Percentiles rank a stretch among this genome's conserved stretches.
Evolutionary conservation across 805 yeast species (phyloP).

Genomic region (Jamesozyma lodderae): DNA sequence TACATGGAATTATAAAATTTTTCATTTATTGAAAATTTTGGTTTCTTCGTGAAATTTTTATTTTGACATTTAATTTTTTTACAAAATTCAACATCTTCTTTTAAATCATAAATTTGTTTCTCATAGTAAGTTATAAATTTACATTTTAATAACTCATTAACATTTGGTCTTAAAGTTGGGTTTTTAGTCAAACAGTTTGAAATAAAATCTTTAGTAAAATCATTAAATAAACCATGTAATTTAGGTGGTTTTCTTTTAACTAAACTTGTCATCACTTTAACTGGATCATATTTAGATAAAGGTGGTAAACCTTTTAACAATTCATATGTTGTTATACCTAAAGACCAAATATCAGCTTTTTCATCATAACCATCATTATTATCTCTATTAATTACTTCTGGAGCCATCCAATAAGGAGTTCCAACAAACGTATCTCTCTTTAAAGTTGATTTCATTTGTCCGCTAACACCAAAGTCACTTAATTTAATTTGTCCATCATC

Average conservation of each 20-base stretch:
- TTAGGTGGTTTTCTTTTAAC: constrained; percentile 31
- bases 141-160: constrained; percentile 41
- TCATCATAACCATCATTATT: constrained; percentile 55
- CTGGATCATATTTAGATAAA: constrained; percentile 58
- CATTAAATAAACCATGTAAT: constrained; percentile 25
- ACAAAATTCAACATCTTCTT: constrained; percentile 33
- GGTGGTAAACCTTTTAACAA: constrained; percentile 80
- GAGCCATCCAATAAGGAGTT: constrained; percentile 98
- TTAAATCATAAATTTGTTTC: constrained; percentile 31
- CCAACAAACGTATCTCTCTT: constrained; percentile 78
- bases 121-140: constrained; percentile 3
- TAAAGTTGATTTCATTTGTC: constrained; percentile 63
- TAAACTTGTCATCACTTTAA: constrained; percentile 52
- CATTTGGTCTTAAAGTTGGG: constrained; percentile 57
- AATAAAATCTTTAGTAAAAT: constrained; percentile 45
- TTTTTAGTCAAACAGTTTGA: constrained; percentile 56
- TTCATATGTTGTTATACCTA: constrained; percentile 89
- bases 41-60: constrained; percentile 22
- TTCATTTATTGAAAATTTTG: constrained; percentile 32
- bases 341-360: constrained; percentile 91
- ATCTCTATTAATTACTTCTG: constrained; percentile 52
- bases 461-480: constrained; percentile 92
- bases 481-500: constrained; percentile 61
- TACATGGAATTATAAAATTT: constrained; percentile 19
- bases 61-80: constrained; percentile 22